Evolutionary conservation across 1,284 basidiomycete genomes (phyloP).

Genomic region (Hymenochaete sp.): DNA sequence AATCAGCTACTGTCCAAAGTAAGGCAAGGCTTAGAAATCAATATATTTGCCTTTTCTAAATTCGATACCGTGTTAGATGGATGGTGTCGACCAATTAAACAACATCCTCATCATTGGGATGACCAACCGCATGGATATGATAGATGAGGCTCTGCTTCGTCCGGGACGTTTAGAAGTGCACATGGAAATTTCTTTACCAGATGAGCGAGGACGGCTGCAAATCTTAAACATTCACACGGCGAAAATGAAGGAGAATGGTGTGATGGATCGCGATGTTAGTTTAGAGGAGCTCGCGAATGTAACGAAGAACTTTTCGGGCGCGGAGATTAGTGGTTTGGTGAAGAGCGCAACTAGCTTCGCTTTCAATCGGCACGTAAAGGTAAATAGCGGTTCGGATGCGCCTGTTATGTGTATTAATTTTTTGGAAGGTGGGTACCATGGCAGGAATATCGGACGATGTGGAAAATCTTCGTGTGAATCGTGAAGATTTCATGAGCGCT

Average conservation of each 20-base stretch:
- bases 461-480: constrained; percentile 85
- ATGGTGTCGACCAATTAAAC: constrained; percentile 98
- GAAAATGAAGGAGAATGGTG: constrained; percentile 88
- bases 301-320: constrained; percentile 98
- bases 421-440: constrained; percentile 76
- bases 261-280: constrained; percentile 88
- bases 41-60: constrained; percentile 5
- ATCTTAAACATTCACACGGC: constrained; percentile 94
- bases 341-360: constrained; percentile 98
- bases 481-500: constrained; percentile 84
- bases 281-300: constrained; percentile 72
- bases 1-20: constrained; percentile 98
- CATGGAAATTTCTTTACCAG: constrained; percentile 98
- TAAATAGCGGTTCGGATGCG: constrained; percentile 19
- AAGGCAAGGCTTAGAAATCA: not conserved
- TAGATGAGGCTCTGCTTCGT: constrained; percentile 95
- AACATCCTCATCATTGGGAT: constrained; percentile 99
- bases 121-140: constrained; percentile 99
- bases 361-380: constrained; percentile 95
- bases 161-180: constrained; percentile 99
- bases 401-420: constrained; percentile 4
- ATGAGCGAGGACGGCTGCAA: constrained; percentile 87
- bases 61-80: no score
- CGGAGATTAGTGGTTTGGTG: constrained; percentile 92
- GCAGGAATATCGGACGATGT: constrained; percentile 95